Percentiles rank a stretch among this genome's conserved stretches.
phyloP scores from a whole-genome alignment of 371 early-diverging fungal species.

The Gilbertella persicaria region DNA sequence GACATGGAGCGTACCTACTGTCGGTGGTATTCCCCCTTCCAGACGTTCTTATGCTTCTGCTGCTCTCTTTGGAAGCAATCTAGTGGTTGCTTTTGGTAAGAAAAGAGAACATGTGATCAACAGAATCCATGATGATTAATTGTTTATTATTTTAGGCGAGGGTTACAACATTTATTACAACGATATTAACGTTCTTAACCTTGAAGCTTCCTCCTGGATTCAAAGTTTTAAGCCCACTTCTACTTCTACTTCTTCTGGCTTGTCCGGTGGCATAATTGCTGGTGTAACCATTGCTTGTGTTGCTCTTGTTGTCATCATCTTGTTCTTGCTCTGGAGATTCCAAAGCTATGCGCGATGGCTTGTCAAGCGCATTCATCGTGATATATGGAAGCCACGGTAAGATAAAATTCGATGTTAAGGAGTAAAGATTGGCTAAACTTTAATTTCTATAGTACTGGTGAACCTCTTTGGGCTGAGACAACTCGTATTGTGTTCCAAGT shows the following conservation, averaged over 20 bases:
- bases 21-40: conserved; percentile 42
- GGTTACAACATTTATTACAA: conserved; percentile 41
- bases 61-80: conserved; percentile 29
- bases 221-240: conserved; percentile 25
- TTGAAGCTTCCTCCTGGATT: conserved; percentile 30
- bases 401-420: background rate
- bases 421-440: background rate
- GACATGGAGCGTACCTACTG: conserved; percentile 38
- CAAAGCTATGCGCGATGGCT: conserved; percentile 40
- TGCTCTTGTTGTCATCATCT: conserved; percentile 30
- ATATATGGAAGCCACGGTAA: conserved; percentile 53
- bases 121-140: conserved; percentile 3
- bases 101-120: background rate
- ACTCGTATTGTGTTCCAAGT: conserved; percentile 42
- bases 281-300: conserved; percentile 44
- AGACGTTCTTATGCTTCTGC: conserved; percentile 44
- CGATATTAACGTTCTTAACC: conserved; percentile 42
- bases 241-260: conserved; percentile 10
- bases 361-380: conserved; percentile 37
- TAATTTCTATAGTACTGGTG: conserved; percentile 36
- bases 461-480: conserved; percentile 56
- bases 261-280: conserved; percentile 45
- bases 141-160: conserved; percentile 20
- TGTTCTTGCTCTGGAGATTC: conserved; percentile 51
- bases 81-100: conserved; percentile 50